Percentiles rank a stretch among this genome's conserved stretches.
These are phyloP conservation scores for Lactarius sp. DNA, from an alignment of 768 basidiomycete species.

Conservation along the genomic window DNA sequence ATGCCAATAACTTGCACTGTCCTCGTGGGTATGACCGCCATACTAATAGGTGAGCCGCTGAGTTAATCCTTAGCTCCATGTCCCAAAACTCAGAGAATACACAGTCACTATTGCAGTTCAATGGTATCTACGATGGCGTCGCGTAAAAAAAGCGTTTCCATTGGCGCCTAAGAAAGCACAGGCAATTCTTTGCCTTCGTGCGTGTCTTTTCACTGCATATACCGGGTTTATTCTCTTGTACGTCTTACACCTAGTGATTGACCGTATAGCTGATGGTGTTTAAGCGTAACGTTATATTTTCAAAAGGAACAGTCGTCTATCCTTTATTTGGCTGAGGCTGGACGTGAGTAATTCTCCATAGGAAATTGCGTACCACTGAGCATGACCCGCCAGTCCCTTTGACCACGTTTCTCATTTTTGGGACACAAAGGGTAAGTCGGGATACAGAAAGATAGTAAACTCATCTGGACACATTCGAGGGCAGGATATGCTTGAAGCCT, in stretches of 20 bases:
- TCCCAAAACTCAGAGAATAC: conserved; percentile 4
- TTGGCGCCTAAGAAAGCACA: conserved; percentile 37
- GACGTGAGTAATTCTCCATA: conserved; percentile 35
- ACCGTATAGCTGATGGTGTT: background rate
- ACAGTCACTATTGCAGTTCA: conserved; percentile 42
- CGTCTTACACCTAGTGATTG: background rate
- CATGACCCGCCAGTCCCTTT: conserved; percentile 41
- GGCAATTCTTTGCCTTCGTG: conserved; percentile 36
- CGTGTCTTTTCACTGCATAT: conserved; percentile 25
- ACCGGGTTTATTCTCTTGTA: conserved; percentile 17
- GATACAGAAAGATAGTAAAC: background rate
- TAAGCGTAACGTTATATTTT: background rate
- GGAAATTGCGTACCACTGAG: conserved; percentile 12
- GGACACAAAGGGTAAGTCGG: conserved; percentile 41
- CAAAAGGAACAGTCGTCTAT: conserved; percentile 21
- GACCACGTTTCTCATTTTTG: conserved; percentile 45
- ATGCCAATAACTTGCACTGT: conserved; percentile 44
- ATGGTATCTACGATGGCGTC: conserved; percentile 38
- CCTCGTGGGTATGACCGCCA: conserved; percentile 37
- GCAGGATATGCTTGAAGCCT: conserved; percentile 38
- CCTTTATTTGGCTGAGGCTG: conserved; percentile 48
- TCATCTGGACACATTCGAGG: background rate
- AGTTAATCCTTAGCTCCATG: background rate
- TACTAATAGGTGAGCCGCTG: conserved; percentile 41
- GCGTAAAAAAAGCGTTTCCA: conserved; percentile 39